Evolutionary conservation across 164 flowering plant species (phyloP), one percentile per base, ranked within the genome.

Genomic region (Berberis thunbergii): DNA sequence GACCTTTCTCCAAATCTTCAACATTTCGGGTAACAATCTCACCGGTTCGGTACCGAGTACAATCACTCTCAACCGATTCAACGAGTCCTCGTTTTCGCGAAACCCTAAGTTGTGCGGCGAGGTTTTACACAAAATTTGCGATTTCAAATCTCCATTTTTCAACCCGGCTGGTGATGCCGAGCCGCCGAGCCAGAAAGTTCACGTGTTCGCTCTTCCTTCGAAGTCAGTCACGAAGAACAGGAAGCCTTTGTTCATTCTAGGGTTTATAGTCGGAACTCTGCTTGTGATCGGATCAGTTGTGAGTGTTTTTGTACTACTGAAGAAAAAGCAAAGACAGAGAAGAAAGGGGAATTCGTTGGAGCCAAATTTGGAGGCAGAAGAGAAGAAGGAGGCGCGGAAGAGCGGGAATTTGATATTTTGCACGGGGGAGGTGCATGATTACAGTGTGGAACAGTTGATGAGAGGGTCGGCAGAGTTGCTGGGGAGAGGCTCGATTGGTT

Each of bases 381-480:
- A 52, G 2, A 52, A 26, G 43, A 39, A 62, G 62, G 75, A 78
- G 13, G 75, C 67, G 64, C 80, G 64, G 61, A 83, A 78, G 74
- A 84, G 93, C 54, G 97, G 97, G 77, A 78, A 63, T 58, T 75
- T 94, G 65, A 74, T 79, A 4, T 94, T 94, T 81, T 88, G 91
- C 68, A 95, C 84, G n/a, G 96, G 97, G 10, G 98, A 87, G 80
- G 68, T 75, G 39, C 87, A 81, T 70, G 68, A 75, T 42, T 94
- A 86, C 59, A 69, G 76, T 8, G 64, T 89, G 82, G 96, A 94
- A 72, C 88, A 94, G 84, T 80, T 94, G 73, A 88, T 94, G 97
- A 79, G 83, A 63, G 97, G 88, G 2, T 88, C 95, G 0, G 98
- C 97, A 5, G 97, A 93, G 83, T 62, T 94, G 76, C 75, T 94